Percentiles rank a stretch among this genome's conserved stretches.
Conservation (phyloP, 129 eudicot species). For the Scalesia atractyloides region DNA sequence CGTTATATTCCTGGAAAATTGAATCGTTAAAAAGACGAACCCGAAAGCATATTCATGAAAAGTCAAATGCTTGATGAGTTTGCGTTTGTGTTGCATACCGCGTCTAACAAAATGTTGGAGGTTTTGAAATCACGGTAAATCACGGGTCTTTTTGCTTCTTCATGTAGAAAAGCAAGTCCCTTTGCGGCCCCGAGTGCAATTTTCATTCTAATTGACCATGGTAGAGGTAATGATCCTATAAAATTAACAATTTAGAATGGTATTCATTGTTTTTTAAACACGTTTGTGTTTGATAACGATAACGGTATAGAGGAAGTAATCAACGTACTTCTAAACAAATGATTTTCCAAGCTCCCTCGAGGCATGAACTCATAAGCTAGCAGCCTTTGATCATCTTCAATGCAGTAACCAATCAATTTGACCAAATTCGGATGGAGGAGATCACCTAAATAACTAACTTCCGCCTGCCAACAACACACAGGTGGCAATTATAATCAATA, state of each 20-base stretch:
- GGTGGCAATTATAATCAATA: not conserved
- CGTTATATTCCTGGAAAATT: slow-evolving; percentile 79
- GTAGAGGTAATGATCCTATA: slow-evolving; percentile 93
- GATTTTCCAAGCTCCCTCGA: slow-evolving; percentile 97
- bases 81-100: slow-evolving; percentile 47
- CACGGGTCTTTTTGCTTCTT: slow-evolving; percentile 91
- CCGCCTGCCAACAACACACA: slow-evolving; percentile 61
- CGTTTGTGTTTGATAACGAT: not conserved
- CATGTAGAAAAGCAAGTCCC: slow-evolving; percentile 95
- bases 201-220: slow-evolving; percentile 99
- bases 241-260: not conserved
- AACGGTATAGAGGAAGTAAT: slow-evolving; percentile 4
- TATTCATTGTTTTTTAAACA: not conserved
- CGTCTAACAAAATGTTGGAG: slow-evolving; percentile 89
- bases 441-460: slow-evolving; percentile 88
- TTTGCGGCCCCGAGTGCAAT: slow-evolving; percentile 96
- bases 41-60: not conserved
- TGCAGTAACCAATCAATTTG: slow-evolving; percentile 92
- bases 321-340: slow-evolving; percentile 80
- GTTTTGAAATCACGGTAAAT: slow-evolving; percentile 98
- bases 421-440: slow-evolving; percentile 93
- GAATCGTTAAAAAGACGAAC: not conserved
- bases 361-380: slow-evolving; percentile 96
- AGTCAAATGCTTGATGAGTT: not conserved
- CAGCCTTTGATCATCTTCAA: slow-evolving; percentile 94